Evolutionary conservation across 1,139 yeast species (phyloP), one percentile per base, ranked within the genome.

Genomic region (Debaryomyces fabryi): DNA sequence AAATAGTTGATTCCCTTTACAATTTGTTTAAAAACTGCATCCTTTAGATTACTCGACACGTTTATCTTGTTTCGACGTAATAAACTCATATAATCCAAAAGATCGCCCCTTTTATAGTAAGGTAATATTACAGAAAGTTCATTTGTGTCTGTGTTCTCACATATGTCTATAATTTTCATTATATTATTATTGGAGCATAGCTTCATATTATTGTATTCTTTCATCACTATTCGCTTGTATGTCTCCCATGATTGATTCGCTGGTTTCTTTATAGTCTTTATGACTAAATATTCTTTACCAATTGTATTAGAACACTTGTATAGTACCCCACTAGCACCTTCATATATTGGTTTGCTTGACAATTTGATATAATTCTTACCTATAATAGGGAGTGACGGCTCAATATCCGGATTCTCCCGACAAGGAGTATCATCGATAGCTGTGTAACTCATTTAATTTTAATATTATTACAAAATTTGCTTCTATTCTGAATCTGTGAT

Each of bases 11-110:
- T 78, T 0, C 80, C 83, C 44, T 67, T 66, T 9, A 76, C 65
- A 3, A 79, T 68, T 52, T 79, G 82, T 56, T 73, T 71, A 59
- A 80, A 80, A 1, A 79, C 59, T 20, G 70, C 66, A 55, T 80
- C 83, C 48, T 74, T 76, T 43, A 74, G 51, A 49, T 71, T 67
- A 16, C 69, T 49, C 12, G 67, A 57, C 10, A 73, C 52, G 3
- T 58, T 60, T 18, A 67, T 61, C 39, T 69, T 65, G 38, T 63
- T 56, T 45, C 71, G 63, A 35, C 85, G 62, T 10, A 76, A 60
- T 32, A 56, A 58, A 9, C 78, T 67, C 18, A 79, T 54, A 47
- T 69, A 68, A 38, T 71, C 75, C 45, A 81, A 59, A 29, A 81
- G 64, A 55, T 81, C 86, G 1, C 84, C 84, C 49, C 71, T 56